Base-by-base conservation (phyloP, 371 early-diverging fungal species). In the Zancudomyces culisetae region DNA sequence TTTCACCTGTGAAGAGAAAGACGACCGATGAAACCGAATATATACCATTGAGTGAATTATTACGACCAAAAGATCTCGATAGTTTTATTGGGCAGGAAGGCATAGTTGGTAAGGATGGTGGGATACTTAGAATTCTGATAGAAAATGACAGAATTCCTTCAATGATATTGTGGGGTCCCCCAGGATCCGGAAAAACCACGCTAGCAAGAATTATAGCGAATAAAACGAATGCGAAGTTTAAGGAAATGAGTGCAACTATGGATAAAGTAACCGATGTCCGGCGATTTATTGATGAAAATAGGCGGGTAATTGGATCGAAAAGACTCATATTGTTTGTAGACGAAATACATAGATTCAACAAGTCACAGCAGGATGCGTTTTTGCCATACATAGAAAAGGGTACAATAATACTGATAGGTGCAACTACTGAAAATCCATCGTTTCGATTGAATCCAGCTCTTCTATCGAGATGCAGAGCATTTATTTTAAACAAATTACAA, bases 341-440 rank as follows among this genome's bases (percentile, higher is more conserved):
- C 60, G 89, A 90, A 55, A 86, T 90, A 8, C 91, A 90, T 67
- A 71, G 90, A 21, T 90, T 87, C 54, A 87, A 79, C 20, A 87
- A 85, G 52, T 74, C 78, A 15, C 91, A 90, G 56, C 91, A 90
- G 55, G 91, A 90, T 59, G 55, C 83, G 0, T 86, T 90, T 53
- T 60, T 89, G 21, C 84, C 87, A 0, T 71, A 70, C 59, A 74
- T 90, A 1, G 91, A 90, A 62, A 72, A 71, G 43, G 91, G 91
- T 2, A 74, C 75, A 1, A 76, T 85, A 43, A 75, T 75, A 20
- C 60, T 88, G 8, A 78, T 90, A 27, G 87, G 85, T 3, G 87
- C 87, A 0, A 90, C 89, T 0, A 90, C 90, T 1, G 91, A 90
- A 53, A 90, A 90, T 54, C 91, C 91, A 1, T 85, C 85, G 13